Base-by-base conservation (phyloP, 2,329 filamentous ascomycete genomes). In the Lasiodiplodia hormozganensis region DNA sequence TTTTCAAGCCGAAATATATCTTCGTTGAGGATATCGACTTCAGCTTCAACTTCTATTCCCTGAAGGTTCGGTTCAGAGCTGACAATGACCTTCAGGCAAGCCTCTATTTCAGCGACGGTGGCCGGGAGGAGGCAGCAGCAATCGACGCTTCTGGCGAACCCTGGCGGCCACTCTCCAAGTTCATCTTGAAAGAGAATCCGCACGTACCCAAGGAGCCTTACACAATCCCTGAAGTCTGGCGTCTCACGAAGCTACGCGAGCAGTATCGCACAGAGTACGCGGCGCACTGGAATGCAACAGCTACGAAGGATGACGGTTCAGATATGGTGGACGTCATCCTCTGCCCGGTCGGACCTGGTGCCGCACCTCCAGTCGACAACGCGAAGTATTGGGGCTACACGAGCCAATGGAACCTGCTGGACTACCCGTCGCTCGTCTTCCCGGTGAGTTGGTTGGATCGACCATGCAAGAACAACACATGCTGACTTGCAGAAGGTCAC, bases 381-480 rank as follows among this genome's bases (percentile, higher is more conserved):
- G 73, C 90, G 75, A 81, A 77, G 47, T 87, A 87, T 71, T 92
- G 89, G 88, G 85, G 85, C 1, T 92, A 92, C 72, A 90, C 88
- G 0, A 80, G 85, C 0, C 85, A 89, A 70, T 92, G 89, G 88
- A 92, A 92, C 74, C 73, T 92, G 52, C 83, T 92, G 1, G 89
- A 92, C 75, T 91, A 90, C 75, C 88, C 90, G 0, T 85, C 83
- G 11, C 76, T 86, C 2, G 83, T 88, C 0, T 90, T 92, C 73
- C 90, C 90, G 0, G 87, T 65, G 52, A 34, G 67, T 52, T 34
- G 86, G 7, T 31, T 53, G 6, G 53, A 31, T 66, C 10, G 10
- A 18, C n/a, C 36, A 25, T 49, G 25, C 43, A n/a, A 38, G 36
- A 34, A 67, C 38, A 62, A n/a, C 40, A 8, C n/a, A 16, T 65